Evolutionary conservation across 352 stramenopile genomes (phyloP), one percentile per base, ranked within the genome.

Genomic region (Globisporangium megalacanthum): DNA sequence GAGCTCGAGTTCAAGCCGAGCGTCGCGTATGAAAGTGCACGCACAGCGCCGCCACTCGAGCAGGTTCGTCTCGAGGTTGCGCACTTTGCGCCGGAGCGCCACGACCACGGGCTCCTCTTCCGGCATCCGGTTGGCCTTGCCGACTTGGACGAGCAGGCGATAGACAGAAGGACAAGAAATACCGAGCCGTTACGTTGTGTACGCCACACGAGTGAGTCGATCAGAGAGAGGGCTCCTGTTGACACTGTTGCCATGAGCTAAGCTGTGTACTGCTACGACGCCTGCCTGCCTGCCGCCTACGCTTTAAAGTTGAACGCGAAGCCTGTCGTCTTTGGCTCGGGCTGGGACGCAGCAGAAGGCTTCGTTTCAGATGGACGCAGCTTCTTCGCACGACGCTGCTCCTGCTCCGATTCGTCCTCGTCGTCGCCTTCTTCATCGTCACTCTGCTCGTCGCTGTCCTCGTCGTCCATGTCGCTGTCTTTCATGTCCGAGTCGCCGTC

Each of bases 31-130:
- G 53, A 87, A 33, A n/a, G 65, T 54, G 52, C 81, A 89, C 14
- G 47, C 60, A 47, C 76, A 89, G 46, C 66, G 70, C 5, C 68
- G 66, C 78, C 81, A 89, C 61, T 91, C 81, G 58, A 89, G 78
- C 47, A 91, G 58, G 7, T 86, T 75, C 11, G 76, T 84, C 54
- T 77, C 66, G 10, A 66, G 53, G 54, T 67, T 91, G n/a, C 59
- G 65, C 42, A 89, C 75, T 46, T 86, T 86, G 14, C 79, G 73
- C 68, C 87, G 87, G 58, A 90, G 69, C 60, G 66, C 41, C 49
- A 68, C 66, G n/a, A 64, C 22, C 58, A 58, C n/a, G n/a, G 20
- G 41, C 3, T 29, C n/a, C 8, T 25, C n/a, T 19, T 20, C 42
- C n/a, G 42, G 3, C 42, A 48, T 14, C 42, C 17, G 1, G 4